Evolutionary conservation across 176 grass and related monocot species (phyloP), one percentile per base, ranked within the genome.

Genomic region (Oryza glumipatula): DNA sequence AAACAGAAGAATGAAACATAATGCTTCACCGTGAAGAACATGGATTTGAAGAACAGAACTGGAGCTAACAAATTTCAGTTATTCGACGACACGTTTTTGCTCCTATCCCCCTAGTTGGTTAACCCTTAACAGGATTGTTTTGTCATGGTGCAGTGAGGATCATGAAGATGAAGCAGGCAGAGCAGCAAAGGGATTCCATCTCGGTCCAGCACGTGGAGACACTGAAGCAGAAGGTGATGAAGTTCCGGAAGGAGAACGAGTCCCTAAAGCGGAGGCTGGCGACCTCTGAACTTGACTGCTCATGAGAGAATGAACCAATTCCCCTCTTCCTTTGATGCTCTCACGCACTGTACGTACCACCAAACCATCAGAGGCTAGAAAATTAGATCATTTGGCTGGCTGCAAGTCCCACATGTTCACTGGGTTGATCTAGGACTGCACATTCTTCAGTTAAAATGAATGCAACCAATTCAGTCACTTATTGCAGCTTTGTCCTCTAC

Each of bases 191-290:
- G 63, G 91, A 93, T 79, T 89, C 84, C 1, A 73, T 98, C 33
- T 90, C 89, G 2, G 61, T 92, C 68, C 91, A 88, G 82, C 93
- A 95, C 24, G 93, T 93, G 39, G 93, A 98, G 26, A 76, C 87
- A 61, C 84, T 95, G 84, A 98, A 98, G 85, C 93, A 98, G 82
- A 98, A 93, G 82, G 91, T 91, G 3, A 98, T 98, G 95, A 98
- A 90, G 78, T 87, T 98, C 23, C 83, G 88, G 32, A 93, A 98
- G 85, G 95, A 95, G 76, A 95, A 98, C 16, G 95, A 95, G 66
- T 95, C 91, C 36, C 76, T 95, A 23, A 98, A 98, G 88, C 84
- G 95, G 76, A 94, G 77, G 82, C 71, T 90, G 13, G 75, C 83
- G 61, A 88, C 60, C 80, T 91, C 80, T 41, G 84, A 94, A 46